Conservation (phyloP, 352 stramenopile species). For the Phytophthora constricta region DNA sequence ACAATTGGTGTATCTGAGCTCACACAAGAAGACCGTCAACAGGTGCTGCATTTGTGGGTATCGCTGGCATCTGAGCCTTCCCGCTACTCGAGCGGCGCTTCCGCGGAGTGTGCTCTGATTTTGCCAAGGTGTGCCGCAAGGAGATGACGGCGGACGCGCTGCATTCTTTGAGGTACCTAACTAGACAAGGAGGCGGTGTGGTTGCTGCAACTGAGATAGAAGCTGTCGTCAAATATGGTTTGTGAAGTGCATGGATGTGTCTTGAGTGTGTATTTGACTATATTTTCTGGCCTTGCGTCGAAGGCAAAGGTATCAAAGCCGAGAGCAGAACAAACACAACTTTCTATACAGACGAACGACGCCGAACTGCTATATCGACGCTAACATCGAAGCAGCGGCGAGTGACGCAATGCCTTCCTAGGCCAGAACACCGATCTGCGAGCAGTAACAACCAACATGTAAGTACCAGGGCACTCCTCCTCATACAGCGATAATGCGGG, state of each 20-base stretch:
- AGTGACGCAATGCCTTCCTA: slow-evolving; percentile 11
- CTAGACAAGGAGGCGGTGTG: slow-evolving; percentile 11
- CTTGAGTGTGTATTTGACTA: slow-evolving; percentile 10
- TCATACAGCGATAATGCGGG: background rate
- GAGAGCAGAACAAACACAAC: slow-evolving; percentile 17
- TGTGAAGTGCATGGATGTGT: slow-evolving; percentile 10
- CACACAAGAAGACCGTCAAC: slow-evolving; percentile 50
- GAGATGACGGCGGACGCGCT: slow-evolving; percentile 65
- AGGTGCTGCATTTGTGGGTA: slow-evolving; percentile 64
- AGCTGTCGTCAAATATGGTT: slow-evolving; percentile 1
- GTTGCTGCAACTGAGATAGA: slow-evolving; percentile 15
- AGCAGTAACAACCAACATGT: slow-evolving; percentile 6
- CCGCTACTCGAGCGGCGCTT: slow-evolving; percentile 62
- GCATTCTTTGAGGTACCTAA: slow-evolving; percentile 57
- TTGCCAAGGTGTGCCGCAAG: slow-evolving; percentile 81
- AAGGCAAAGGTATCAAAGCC: background rate
- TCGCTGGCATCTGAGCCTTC: slow-evolving; percentile 58
- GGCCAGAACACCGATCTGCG: slow-evolving; percentile 59
- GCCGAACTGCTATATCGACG: slow-evolving; percentile 7
- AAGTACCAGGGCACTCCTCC: background rate
- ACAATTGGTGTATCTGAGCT: slow-evolving; percentile 49
- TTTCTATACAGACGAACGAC: background rate
- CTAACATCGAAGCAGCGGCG: background rate
- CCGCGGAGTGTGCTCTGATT: slow-evolving; percentile 63
- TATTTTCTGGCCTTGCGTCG: background rate